Percentiles rank a stretch among this genome's conserved stretches.
phyloP scores from a whole-genome alignment of 2,329 filamentous ascomycete genomes.

The Albifimbria verrucaria region DNA sequence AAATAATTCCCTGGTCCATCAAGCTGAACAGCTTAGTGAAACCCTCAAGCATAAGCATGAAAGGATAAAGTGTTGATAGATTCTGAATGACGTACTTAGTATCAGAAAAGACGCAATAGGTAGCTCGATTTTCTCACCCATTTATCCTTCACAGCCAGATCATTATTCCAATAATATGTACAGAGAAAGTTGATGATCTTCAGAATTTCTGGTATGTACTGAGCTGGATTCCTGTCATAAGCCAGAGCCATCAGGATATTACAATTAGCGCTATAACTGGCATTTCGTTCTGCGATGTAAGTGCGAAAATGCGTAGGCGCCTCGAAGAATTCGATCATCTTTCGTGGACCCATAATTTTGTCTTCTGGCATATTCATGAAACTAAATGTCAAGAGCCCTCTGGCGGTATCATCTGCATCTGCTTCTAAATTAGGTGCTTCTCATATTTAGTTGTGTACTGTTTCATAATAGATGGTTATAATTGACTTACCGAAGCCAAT shows the following conservation, averaged over 20 bases:
- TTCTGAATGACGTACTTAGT: conserved; percentile 2
- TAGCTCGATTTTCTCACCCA: conserved; percentile 9
- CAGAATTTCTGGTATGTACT: conserved; percentile 8
- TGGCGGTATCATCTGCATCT: conserved; percentile 16
- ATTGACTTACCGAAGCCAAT: conserved; percentile 11
- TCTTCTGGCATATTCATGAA: background rate
- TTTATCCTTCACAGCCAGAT: conserved; percentile 11
- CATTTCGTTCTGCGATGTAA: background rate
- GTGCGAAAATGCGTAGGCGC: background rate
- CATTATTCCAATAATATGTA: conserved; percentile 8
- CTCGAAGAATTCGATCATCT: background rate
- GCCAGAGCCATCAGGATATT: background rate
- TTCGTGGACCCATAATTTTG: background rate
- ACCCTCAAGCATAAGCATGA: conserved; percentile 9
- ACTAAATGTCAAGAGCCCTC: conserved; percentile 6
- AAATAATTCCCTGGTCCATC: conserved; percentile 5
- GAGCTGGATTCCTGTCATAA: too few species aligned
- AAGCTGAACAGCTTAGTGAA: conserved; percentile 1
- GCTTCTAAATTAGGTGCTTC: conserved; percentile 2
- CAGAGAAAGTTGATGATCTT: conserved; percentile 10
- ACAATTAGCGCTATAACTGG: background rate
- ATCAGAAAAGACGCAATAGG: conserved; percentile 3
- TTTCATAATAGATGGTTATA: too few species aligned
- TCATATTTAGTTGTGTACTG: background rate
- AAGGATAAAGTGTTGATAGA: conserved; percentile 7